A percentile compares a stretch with the other conserved stretches of the same genome.
Evolutionary conservation across 139 green algal species (phyloP).

Genomic region (Haematococcus lacustris): DNA sequence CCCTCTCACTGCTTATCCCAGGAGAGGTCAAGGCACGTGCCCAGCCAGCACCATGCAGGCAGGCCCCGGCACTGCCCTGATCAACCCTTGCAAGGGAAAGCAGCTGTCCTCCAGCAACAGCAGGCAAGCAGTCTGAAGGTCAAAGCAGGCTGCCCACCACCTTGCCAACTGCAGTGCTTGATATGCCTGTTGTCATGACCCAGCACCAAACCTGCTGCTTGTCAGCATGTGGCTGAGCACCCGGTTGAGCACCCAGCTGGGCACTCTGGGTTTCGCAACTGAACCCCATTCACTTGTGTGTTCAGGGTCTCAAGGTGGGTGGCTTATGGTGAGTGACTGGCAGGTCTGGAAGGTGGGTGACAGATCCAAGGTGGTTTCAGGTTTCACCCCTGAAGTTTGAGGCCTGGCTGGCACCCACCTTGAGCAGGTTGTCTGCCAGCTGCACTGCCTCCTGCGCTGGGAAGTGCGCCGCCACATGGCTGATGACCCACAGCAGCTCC

Average conservation of each 20-base stretch:
- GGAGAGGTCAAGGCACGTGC: neutral
- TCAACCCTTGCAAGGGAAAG: too few relatives aligned
- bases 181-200: too few relatives aligned
- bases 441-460: conserved; percentile 24
- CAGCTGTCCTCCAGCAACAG: too few relatives aligned
- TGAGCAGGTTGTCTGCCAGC: conserved; percentile 46
- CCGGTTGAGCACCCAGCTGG: neutral
- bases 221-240: too few relatives aligned
- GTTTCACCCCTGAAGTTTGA: neutral
- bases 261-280: neutral
- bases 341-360: neutral
- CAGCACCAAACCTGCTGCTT: too few relatives aligned
- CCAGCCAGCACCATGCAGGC: neutral
- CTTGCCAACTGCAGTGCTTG: too few relatives aligned
- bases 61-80: neutral
- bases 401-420: conserved; percentile 18
- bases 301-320: too few relatives aligned
- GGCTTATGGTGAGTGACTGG: too few relatives aligned
- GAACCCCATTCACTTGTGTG: neutral
- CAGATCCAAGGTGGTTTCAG: neutral
- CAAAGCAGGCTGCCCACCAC: too few relatives aligned
- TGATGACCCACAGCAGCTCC: conserved; percentile 60
- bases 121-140: neutral
- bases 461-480: conserved; percentile 22
- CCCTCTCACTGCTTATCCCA: neutral